A percentile compares a stretch with the other conserved stretches of the same genome.
These are phyloP conservation scores for Babjeviella inositovora DNA, from an alignment of 805 yeast species.

Conservation along the genomic window DNA sequence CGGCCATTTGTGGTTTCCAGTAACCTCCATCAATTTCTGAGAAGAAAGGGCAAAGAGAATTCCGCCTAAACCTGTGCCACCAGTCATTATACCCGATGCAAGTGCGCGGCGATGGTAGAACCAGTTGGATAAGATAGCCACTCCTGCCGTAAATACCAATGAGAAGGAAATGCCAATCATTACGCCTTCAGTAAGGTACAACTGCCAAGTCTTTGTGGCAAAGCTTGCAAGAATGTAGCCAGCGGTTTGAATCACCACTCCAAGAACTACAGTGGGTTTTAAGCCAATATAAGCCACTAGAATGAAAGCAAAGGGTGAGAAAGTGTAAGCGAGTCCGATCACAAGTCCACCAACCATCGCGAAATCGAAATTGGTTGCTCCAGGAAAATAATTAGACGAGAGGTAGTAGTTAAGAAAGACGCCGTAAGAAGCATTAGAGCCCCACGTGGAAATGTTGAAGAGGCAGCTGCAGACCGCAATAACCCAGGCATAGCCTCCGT, in stretches of 20 bases:
- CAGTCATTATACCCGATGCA: slow-evolving; percentile 14
- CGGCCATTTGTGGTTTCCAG: slow-evolving; percentile 1
- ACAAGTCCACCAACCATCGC: slow-evolving; percentile 41
- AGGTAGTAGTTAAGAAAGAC: slow-evolving; percentile 34
- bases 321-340: slow-evolving; percentile 36
- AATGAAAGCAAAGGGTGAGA: slow-evolving; percentile 40
- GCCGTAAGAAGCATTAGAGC: slow-evolving; percentile 35
- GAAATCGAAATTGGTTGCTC: slow-evolving; percentile 31
- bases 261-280: slow-evolving; percentile 22
- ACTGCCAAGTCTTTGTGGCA: slow-evolving; percentile 20
- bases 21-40: slow-evolving; percentile 8
- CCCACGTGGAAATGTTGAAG: slow-evolving; percentile 29
- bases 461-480: slow-evolving; percentile 15
- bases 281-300: slow-evolving; percentile 32
- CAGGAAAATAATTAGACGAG: slow-evolving; percentile 20
- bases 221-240: slow-evolving; percentile 27
- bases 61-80: slow-evolving; percentile 23
- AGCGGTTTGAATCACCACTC: slow-evolving; percentile 19
- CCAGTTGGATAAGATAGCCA: slow-evolving; percentile 17
- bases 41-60: slow-evolving; percentile 16
- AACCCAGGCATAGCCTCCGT: slow-evolving; percentile 35
- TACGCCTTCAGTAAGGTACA: slow-evolving; percentile 31
- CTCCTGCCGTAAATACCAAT: slow-evolving; percentile 16
- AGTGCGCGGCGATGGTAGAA: slow-evolving; percentile 14
- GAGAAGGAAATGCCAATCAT: slow-evolving; percentile 25